A percentile compares a stretch with the other conserved stretches of the same genome.
Evolutionary conservation across 148 eudicot species (phyloP).

Genomic region (Simmondsia chinensis): DNA sequence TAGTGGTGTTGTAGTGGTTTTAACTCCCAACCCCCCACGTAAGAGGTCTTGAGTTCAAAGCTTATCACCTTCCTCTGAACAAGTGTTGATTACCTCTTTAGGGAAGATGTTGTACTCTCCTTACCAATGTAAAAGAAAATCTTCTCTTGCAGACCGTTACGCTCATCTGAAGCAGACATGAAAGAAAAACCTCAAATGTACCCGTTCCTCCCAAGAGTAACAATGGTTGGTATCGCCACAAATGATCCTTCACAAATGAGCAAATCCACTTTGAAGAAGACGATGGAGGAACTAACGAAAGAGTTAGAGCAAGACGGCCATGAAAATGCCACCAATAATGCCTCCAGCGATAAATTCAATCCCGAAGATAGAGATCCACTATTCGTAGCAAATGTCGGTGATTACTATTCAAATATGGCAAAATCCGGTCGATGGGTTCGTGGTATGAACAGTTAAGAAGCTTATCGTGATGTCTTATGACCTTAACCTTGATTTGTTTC

Average conservation of each 20-base stretch:
- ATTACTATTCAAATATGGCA: slow-evolving; percentile 42
- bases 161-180: slow-evolving; percentile 10
- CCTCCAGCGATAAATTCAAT: slow-evolving; percentile 11
- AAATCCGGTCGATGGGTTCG: slow-evolving; percentile 56
- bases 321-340: slow-evolving; percentile 17
- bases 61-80: too few species aligned
- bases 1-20: too few species aligned
- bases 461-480: too few species aligned
- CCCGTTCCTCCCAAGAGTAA: slow-evolving; percentile 74
- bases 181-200: slow-evolving; percentile 32
- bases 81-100: too few species aligned
- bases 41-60: too few species aligned
- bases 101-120: too few species aligned
- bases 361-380: slow-evolving; percentile 75
- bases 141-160: slow-evolving; percentile 22
- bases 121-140: too few species aligned
- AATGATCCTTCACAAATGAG: slow-evolving; percentile 63
- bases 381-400: slow-evolving; percentile 86
- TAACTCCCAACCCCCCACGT: too few species aligned
- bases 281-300: slow-evolving; percentile 76
- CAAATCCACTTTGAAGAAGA: slow-evolving; percentile 66
- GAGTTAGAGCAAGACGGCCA: slow-evolving; percentile 57
- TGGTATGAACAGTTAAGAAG: slow-evolving; percentile 22
- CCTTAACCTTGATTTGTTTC: too few species aligned
- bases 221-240: slow-evolving; percentile 85